phyloP scores from a whole-genome alignment of 768 basidiomycete genomes.

The Termitomyces sp. region DNA sequence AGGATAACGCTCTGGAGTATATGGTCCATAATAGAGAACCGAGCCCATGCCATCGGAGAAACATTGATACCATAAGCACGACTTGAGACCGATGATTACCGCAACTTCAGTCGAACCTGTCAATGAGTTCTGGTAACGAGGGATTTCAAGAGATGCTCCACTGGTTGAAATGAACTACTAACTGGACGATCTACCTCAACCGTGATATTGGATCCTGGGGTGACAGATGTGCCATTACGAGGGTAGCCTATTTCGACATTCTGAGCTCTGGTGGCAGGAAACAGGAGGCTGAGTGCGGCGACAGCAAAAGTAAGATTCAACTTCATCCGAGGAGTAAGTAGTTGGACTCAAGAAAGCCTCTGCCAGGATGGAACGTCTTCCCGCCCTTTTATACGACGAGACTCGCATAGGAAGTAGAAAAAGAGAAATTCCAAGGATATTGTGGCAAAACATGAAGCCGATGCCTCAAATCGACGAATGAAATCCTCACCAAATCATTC shows the following conservation, averaged over 20 bases:
- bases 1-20: constrained; percentile 22
- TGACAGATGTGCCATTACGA: constrained; percentile 23
- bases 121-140: constrained; percentile 23
- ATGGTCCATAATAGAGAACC: constrained; percentile 42
- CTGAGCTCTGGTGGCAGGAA: constrained; percentile 36
- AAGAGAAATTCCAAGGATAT: background rate
- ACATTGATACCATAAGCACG: constrained; percentile 23
- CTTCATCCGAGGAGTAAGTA: background rate
- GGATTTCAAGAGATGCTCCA: background rate
- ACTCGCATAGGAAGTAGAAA: background rate
- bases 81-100: constrained; percentile 38
- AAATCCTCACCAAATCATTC: too few relatives aligned
- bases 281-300: constrained; percentile 14
- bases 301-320: background rate
- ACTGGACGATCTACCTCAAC: constrained; percentile 44
- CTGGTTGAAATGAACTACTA: constrained; percentile 12
- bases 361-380: background rate
- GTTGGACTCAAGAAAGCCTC: background rate
- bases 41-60: constrained; percentile 26
- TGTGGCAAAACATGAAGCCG: too few relatives aligned
- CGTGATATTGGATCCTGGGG: constrained; percentile 30
- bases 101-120: constrained; percentile 38
- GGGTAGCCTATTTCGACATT: constrained; percentile 34
- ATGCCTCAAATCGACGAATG: too few relatives aligned
- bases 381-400: background rate